These are phyloP conservation scores for Akanthomyces dipterigenus DNA, from an alignment of 2,329 filamentous ascomycete species.

Conservation along the genomic window DNA sequence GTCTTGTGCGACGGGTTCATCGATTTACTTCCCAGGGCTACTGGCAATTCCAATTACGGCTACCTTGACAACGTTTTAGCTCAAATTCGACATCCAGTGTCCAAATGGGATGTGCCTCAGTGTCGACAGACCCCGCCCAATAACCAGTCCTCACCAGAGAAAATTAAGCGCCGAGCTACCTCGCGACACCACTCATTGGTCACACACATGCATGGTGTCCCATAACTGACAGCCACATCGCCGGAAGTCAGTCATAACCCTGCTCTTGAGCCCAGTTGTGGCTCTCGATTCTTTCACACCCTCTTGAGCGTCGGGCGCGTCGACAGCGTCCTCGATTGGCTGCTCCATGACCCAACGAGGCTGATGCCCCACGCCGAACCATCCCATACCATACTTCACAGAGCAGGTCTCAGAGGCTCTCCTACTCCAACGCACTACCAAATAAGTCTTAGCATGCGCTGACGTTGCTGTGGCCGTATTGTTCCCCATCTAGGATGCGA, in stretches of 20 bases:
- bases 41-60: neutral
- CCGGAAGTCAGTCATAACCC: neutral
- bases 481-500: conserved; percentile 4
- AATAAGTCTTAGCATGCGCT: neutral
- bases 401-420: neutral
- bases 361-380: conserved; percentile 1
- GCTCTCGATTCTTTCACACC: conserved; percentile 3
- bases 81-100: neutral
- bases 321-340: conserved; percentile 3
- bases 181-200: conserved; percentile 8
- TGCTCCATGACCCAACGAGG: neutral
- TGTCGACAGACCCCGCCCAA: conserved; percentile 1
- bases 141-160: neutral
- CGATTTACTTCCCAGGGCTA: neutral
- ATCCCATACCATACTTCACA: conserved; percentile 1
- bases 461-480: neutral
- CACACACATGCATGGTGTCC: conserved; percentile 1
- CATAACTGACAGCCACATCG: conserved; percentile 5
- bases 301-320: conserved; percentile 5
- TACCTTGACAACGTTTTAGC: neutral
- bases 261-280: conserved; percentile 7
- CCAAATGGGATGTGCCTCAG: neutral
- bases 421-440: neutral
- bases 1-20: conserved; percentile 9
- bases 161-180: conserved; percentile 11